Evolutionary conservation across 2,329 filamentous ascomycete genomes (phyloP).

Genomic region (Decorospora gaudefroyi): DNA sequence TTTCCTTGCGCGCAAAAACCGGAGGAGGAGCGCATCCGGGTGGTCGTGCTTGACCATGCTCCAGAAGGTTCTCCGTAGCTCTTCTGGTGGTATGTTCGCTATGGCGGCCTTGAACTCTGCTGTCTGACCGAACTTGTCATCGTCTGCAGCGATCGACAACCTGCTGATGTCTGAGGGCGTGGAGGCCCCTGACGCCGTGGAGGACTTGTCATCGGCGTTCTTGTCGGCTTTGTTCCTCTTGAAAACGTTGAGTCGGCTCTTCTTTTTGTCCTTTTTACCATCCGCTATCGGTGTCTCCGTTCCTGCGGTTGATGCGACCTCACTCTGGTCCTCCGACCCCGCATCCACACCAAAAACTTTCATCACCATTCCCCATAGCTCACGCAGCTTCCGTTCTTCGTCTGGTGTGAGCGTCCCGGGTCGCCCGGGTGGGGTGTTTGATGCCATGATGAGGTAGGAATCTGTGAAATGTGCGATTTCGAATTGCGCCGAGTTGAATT

Average conservation of each 20-base stretch:
- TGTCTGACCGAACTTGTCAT: conserved; percentile 92
- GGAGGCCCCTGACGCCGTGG: conserved; percentile 28
- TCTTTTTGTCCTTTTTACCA: conserved; percentile 67
- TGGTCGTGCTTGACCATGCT: conserved; percentile 93
- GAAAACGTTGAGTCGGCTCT: conserved; percentile 74
- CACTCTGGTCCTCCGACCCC: conserved; percentile 39
- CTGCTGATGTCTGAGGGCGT: conserved; percentile 39
- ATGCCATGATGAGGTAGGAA: conserved; percentile 48
- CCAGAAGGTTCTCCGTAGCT: conserved; percentile 83
- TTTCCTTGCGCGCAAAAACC: conserved; percentile 56
- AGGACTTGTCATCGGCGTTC: conserved; percentile 40
- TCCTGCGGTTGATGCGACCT: conserved; percentile 14
- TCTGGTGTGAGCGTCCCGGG: conserved; percentile 87
- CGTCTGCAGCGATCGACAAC: conserved; percentile 49
- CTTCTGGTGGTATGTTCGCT: conserved; percentile 74
- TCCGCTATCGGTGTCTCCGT: conserved; percentile 22
- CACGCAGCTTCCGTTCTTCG: conserved; percentile 83
- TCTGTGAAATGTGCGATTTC: conserved; percentile 30
- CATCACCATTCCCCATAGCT: conserved; percentile 79
- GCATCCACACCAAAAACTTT: conserved; percentile 67
- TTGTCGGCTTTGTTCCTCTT: conserved; percentile 61
- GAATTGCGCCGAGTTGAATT: conserved; percentile 21
- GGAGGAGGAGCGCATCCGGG: conserved; percentile 73
- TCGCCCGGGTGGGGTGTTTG: conserved; percentile 65
- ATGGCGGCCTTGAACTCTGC: conserved; percentile 85